Evolutionary conservation across 2,329 filamentous ascomycete species (phyloP).

Genomic region (Calonectria pseudoturangicola): DNA sequence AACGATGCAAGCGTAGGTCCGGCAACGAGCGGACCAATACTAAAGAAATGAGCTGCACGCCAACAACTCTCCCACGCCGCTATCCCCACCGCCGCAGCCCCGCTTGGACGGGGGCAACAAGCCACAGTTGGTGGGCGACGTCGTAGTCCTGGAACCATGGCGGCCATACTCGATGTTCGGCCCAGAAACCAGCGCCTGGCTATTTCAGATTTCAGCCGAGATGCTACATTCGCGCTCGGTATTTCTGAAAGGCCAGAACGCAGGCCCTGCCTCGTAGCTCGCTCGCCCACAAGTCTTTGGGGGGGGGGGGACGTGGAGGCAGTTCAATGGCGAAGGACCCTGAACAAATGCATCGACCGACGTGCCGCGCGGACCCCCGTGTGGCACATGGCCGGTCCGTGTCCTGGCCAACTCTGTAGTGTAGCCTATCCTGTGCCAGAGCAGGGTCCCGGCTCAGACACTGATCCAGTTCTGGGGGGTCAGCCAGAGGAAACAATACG

Average conservation of each 20-base stretch:
- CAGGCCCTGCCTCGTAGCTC: not conserved
- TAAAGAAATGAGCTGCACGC: constrained; percentile 31
- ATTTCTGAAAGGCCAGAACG: not conserved
- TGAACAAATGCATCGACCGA: not conserved
- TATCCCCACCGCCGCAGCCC: constrained; percentile 16
- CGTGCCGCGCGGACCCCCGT: constrained; percentile 9
- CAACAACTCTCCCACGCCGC: constrained; percentile 18
- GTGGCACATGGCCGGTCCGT: constrained; percentile 43
- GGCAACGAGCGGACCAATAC: constrained; percentile 12
- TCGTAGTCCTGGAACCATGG: not conserved
- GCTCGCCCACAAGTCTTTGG: not conserved
- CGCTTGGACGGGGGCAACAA: constrained; percentile 29
- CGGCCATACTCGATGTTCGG: constrained; percentile 6
- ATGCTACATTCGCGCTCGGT: not conserved
- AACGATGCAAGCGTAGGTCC: constrained; percentile 31
- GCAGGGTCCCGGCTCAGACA: constrained; percentile 38
- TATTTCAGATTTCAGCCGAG: constrained; percentile 13
- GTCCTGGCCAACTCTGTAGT: constrained; percentile 42
- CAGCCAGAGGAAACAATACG: constrained; percentile 40
- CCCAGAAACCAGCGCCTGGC: not conserved
- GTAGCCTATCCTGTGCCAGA: constrained; percentile 26
- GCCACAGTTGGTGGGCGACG: constrained; percentile 18
- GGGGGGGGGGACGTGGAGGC: not conserved
- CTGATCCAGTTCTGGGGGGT: constrained; percentile 36
- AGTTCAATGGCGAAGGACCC: constrained; percentile 10